Evolutionary conservation across 2,329 filamentous ascomycete genomes (phyloP).

Genomic region (Alternaria sp.): DNA sequence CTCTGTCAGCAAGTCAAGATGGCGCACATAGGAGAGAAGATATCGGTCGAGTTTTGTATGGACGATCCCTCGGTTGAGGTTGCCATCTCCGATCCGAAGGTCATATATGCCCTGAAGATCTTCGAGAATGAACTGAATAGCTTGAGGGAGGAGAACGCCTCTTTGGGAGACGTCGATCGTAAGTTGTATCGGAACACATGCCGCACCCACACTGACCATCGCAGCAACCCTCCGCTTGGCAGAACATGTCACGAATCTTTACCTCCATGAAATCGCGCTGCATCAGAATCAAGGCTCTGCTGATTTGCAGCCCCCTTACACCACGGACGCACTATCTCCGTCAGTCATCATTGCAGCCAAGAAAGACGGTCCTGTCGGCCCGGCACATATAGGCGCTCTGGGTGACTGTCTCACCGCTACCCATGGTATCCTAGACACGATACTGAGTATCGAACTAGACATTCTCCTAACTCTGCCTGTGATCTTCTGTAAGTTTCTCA

Average conservation of each 20-base stretch:
- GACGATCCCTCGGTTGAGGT: conserved; percentile 62
- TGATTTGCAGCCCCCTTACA: conserved; percentile 58
- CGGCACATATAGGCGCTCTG: conserved; percentile 58
- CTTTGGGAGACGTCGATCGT: conserved; percentile 50
- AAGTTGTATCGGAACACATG: conserved; percentile 20
- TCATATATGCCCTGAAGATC: conserved; percentile 63
- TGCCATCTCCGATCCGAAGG: conserved; percentile 63
- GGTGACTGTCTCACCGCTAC: conserved; percentile 57
- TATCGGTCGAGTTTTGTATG: conserved; percentile 66
- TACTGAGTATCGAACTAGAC: conserved; percentile 59
- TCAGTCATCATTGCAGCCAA: conserved; percentile 49
- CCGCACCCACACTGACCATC: conserved; percentile 9
- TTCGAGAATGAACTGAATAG: conserved; percentile 62
- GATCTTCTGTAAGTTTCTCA: conserved; percentile 52
- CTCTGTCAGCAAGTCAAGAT: conserved; percentile 67
- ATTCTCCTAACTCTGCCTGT: conserved; percentile 55
- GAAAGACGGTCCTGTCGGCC: conserved; percentile 54
- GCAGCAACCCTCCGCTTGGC: conserved; percentile 54
- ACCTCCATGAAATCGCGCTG: conserved; percentile 61
- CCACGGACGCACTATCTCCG: conserved; percentile 52
- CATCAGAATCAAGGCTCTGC: conserved; percentile 55
- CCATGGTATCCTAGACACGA: conserved; percentile 58
- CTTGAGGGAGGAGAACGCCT: conserved; percentile 48
- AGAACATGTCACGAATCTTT: conserved; percentile 59
- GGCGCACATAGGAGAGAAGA: conserved; percentile 66